Evolutionary conservation across 208 protist genomes (phyloP).

Genomic region (Trypanosoma grayi): DNA sequence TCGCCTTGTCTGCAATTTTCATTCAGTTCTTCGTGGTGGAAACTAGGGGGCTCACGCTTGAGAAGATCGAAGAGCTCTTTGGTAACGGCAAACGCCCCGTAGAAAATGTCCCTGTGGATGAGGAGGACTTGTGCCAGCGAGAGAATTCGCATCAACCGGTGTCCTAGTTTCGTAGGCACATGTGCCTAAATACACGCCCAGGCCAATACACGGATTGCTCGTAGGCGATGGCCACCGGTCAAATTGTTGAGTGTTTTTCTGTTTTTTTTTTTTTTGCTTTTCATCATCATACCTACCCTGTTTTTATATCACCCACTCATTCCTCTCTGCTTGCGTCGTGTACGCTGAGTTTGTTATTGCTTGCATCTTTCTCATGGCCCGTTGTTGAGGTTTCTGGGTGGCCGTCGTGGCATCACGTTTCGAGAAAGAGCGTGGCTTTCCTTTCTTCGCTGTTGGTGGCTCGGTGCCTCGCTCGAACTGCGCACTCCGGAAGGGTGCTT

Average conservation of each 20-base stretch:
- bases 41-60: slow-evolving; percentile 83
- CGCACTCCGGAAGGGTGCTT: background rate
- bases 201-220: too few species aligned
- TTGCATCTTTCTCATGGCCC: too few species aligned
- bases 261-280: slow-evolving; percentile 11
- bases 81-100: too few species aligned
- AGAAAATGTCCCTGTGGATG: too few species aligned
- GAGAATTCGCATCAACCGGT: too few species aligned
- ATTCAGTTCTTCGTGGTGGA: slow-evolving; percentile 86
- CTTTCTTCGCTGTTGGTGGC: slow-evolving; percentile 18
- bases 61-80: slow-evolving; percentile 86
- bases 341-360: slow-evolving; percentile 13
- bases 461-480: slow-evolving; percentile 22
- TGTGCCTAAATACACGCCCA: too few species aligned
- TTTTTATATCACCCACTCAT: slow-evolving; percentile 2
- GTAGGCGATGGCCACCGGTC: background rate
- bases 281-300: background rate
- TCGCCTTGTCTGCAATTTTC: slow-evolving; percentile 56
- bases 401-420: too few species aligned
- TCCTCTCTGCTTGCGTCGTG: background rate
- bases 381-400: too few species aligned
- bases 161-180: too few species aligned
- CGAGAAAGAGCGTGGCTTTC: too few species aligned
- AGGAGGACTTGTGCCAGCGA: too few species aligned
- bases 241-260: slow-evolving; percentile 2